Conservation (phyloP, 2,329 filamentous ascomycete genomes). For the Camillea tinctor region DNA sequence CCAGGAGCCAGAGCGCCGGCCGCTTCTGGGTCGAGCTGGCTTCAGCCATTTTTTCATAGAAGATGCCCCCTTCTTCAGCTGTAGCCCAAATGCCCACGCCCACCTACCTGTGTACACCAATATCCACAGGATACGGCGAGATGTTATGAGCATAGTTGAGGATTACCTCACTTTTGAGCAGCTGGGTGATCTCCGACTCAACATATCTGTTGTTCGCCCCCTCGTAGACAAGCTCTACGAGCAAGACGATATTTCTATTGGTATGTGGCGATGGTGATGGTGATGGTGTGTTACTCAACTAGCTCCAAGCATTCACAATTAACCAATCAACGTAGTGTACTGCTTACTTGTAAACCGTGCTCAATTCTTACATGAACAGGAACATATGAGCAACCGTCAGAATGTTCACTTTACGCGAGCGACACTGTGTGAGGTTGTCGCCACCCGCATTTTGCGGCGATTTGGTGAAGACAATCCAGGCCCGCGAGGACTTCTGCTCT, state of each 20-base stretch:
- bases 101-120: slow-evolving; percentile 73
- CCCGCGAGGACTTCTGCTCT: slow-evolving; percentile 65
- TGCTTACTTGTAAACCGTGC: slow-evolving; percentile 79
- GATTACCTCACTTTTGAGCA: slow-evolving; percentile 69
- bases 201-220: slow-evolving; percentile 74
- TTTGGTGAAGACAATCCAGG: slow-evolving; percentile 77
- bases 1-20: slow-evolving; percentile 32
- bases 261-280: slow-evolving; percentile 46
- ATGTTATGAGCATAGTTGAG: slow-evolving; percentile 63
- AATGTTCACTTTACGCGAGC: slow-evolving; percentile 79
- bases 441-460: slow-evolving; percentile 72
- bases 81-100: slow-evolving; percentile 56
- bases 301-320: slow-evolving; percentile 1
- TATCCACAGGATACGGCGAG: slow-evolving; percentile 68
- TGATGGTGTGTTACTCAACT: not conserved
- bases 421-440: slow-evolving; percentile 76
- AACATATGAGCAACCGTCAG: slow-evolving; percentile 72
- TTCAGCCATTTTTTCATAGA: slow-evolving; percentile 38
- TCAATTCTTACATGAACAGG: slow-evolving; percentile 77
- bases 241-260: slow-evolving; percentile 74
- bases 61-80: slow-evolving; percentile 48
- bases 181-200: slow-evolving; percentile 77
- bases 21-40: slow-evolving; percentile 37
- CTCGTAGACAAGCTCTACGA: slow-evolving; percentile 82
- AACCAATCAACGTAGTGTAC: slow-evolving; percentile 57